Conservation (phyloP, 1,284 basidiomycete species). For the Neotropicomus parvogracilis region DNA sequence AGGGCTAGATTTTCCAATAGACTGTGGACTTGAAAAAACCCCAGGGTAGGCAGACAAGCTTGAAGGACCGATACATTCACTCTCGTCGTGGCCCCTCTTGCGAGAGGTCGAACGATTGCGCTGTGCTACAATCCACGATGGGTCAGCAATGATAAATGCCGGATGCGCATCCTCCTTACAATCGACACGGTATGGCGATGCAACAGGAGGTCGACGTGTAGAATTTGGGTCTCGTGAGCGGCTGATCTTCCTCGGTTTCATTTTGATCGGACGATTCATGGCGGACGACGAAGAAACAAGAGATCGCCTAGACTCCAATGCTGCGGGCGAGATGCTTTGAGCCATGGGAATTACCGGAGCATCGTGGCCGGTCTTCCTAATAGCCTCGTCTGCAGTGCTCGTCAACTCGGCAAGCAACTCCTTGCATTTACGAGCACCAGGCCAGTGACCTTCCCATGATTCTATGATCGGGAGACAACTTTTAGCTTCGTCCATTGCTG, state of each 20-base stretch:
- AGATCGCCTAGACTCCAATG: constrained; percentile 49
- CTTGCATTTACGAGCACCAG: constrained; percentile 82
- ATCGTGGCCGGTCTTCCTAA: constrained; percentile 38
- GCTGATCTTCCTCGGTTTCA: constrained; percentile 50
- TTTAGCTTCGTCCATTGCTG: constrained; percentile 81
- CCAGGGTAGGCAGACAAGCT: constrained; percentile 42
- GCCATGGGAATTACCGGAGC: constrained; percentile 26
- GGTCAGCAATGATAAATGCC: constrained; percentile 20
- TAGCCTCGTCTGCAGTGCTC: constrained; percentile 65
- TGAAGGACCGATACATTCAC: constrained; percentile 41
- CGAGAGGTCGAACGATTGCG: constrained; percentile 72
- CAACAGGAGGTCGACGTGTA: constrained; percentile 55
- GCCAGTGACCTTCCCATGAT: constrained; percentile 85
- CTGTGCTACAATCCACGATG: constrained; percentile 43
- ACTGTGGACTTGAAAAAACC: constrained; percentile 50
- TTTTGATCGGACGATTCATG: constrained; percentile 49
- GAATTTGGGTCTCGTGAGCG: constrained; percentile 58
- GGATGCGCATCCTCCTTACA: constrained; percentile 41
- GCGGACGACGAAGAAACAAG: constrained; percentile 30
- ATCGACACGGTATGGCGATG: constrained; percentile 65
- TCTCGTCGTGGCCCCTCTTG: constrained; percentile 66
- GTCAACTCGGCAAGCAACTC: constrained; percentile 68
- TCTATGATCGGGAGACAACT: constrained; percentile 69
- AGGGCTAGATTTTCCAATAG: constrained; percentile 48
- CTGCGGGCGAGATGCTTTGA: constrained; percentile 35